phyloP scores from a whole-genome alignment of 2,329 filamentous ascomycete genomes.

The Macroventuria anomochaeta region DNA sequence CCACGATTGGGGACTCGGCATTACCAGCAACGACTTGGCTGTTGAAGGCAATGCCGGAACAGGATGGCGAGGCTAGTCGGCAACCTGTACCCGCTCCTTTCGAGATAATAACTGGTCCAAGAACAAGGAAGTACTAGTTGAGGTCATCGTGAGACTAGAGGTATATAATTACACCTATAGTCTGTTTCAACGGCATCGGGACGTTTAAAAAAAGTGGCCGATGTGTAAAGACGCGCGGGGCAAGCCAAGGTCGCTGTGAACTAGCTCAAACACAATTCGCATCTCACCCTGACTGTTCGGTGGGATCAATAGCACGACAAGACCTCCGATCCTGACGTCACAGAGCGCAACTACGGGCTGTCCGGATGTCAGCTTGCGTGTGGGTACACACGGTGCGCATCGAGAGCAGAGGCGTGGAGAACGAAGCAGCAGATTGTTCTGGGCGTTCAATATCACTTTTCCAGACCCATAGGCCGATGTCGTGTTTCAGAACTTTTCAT shows the following conservation, averaged over 20 bases:
- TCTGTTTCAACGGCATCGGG: constrained; percentile 32
- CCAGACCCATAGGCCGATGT: not conserved
- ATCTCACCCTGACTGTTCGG: not conserved
- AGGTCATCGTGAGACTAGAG: constrained; percentile 16
- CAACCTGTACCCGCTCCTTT: not conserved
- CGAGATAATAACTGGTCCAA: not conserved
- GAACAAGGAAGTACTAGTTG: constrained; percentile 1
- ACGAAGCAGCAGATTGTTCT: not conserved
- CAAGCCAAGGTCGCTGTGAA: not conserved
- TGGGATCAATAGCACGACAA: not conserved
- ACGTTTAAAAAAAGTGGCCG: constrained; percentile 16
- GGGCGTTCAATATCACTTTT: not conserved
- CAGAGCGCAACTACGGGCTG: not conserved
- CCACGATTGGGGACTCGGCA: not conserved
- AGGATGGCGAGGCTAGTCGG: not conserved
- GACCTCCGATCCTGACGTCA: not conserved
- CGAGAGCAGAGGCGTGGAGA: not conserved
- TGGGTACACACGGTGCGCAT: not conserved
- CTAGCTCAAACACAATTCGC: constrained; percentile 15
- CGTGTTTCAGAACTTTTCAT: constrained; percentile 2
- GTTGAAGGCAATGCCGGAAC: not conserved
- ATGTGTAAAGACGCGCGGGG: constrained; percentile 5
- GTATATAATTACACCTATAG: constrained; percentile 24
- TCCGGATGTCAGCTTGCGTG: constrained; percentile 1
- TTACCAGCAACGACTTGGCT: not conserved